Base-by-base conservation (phyloP, 768 basidiomycete species). In the Tulasnella calospora region DNA sequence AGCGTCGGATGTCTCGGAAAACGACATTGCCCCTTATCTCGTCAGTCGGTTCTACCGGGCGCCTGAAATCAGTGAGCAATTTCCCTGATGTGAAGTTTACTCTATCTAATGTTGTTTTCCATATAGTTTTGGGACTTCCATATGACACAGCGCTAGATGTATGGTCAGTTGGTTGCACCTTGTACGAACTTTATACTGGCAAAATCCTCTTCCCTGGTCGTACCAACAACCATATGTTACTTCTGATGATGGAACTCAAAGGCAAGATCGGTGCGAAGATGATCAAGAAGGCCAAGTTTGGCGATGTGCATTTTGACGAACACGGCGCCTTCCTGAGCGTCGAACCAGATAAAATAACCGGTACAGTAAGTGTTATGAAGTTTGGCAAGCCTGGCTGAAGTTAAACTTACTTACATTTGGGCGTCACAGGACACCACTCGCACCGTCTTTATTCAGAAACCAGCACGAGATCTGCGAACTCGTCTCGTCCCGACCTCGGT, bases 21-120 rank as follows among this genome's bases (percentile, higher is more conserved):
- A 95, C 84, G 98, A 98, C 44, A 96, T 99, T 81, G 98, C 98
- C 10, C 98, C 98, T 13, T 99, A 99, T 84, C 91, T 99, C 77
- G 98, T 98, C 79, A 95, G 94, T 81, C 88, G 98, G 70, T 99
- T 99, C 85, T 99, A 99, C 83, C 94, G 98, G 67, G 97, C 97
- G 2, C 98, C 98, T 2, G 98, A 99, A 86, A 99, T 99, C 83
- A 99, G 97, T 98, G 82, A 83, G 89, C 30, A 41, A 73, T 61
- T 33, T 55, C 76, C 57, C 73, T 80, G 71, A 71, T 72, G 78
- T 30, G 30, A 79, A 51, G 77, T 81, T 83, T 47, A 83, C 40
- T 46, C 30, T 17, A 46, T 27, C 41, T 79, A 57, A 57, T 38
- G n/a, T 77, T 61, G 21, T 21, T 71, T n/a, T 41, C 38, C 33